Conservation (phyloP, 257 asterid species). For the Solanum bukasovii region DNA sequence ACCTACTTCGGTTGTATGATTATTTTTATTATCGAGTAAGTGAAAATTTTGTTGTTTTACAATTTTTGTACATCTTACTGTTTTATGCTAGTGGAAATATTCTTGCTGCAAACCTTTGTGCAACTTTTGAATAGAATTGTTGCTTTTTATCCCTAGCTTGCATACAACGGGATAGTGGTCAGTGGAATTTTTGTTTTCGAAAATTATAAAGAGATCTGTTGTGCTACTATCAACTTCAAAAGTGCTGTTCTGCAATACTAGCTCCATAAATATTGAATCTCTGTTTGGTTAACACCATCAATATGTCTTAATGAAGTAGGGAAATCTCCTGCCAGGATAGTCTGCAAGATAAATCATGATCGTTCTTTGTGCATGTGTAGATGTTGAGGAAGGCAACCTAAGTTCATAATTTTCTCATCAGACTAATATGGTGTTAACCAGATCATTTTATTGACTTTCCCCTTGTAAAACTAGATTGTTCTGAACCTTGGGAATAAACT, state of each 20-base stretch:
- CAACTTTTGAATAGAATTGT: neutral
- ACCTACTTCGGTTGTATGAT: conserved; percentile 20
- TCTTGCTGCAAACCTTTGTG: neutral
- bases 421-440: neutral
- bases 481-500: neutral
- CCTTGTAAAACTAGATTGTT: neutral
- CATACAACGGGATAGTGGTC: neutral
- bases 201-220: neutral
- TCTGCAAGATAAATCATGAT: neutral
- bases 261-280: neutral
- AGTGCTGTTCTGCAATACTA: neutral
- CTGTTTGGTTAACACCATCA: neutral
- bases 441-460: neutral
- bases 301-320: neutral
- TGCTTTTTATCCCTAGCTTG: neutral
- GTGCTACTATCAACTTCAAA: neutral
- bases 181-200: neutral
- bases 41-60: neutral
- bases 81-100: neutral
- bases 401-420: neutral
- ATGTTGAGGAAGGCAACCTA: neutral
- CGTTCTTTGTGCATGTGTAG: neutral
- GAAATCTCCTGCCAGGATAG: neutral
- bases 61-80: neutral
- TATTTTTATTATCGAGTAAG: conserved; percentile 21